A percentile compares a stretch with the other conserved stretches of the same genome.
Conservation (phyloP, 2,329 filamentous ascomycete genomes). For the Westerdykella ornata region DNA sequence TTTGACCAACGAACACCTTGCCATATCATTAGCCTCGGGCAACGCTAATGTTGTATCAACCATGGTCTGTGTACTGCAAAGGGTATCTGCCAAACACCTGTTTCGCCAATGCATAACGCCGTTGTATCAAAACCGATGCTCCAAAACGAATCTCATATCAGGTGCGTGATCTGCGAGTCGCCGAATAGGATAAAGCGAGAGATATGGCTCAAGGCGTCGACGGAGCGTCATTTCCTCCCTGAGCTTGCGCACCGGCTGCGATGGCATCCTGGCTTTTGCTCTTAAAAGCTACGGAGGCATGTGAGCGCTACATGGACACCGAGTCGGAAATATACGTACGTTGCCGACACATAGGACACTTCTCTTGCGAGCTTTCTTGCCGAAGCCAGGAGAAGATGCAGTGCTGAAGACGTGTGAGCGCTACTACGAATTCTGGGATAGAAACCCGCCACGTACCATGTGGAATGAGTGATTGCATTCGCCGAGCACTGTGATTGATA, state of each 20-base stretch:
- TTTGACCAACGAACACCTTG: too few species aligned
- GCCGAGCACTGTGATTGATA: conserved; percentile 41
- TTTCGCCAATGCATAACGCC: too few species aligned
- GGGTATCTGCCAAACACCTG: conserved; percentile 26
- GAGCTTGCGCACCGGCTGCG: conserved; percentile 4
- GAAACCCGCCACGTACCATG: conserved; percentile 55
- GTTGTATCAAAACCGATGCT: too few species aligned
- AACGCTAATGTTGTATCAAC: too few species aligned
- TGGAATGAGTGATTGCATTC: conserved; percentile 98
- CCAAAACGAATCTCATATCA: too few species aligned
- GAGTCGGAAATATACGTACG: conserved; percentile 50
- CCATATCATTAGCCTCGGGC: too few species aligned
- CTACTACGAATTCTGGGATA: too few species aligned
- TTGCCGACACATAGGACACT: conserved; percentile 97
- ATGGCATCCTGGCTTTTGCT: conserved; percentile 33
- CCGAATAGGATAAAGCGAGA: too few species aligned
- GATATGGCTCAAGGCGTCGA: too few species aligned
- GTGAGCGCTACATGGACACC: conserved; percentile 10
- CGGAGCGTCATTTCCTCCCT: too few species aligned
- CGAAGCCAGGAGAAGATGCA: conserved; percentile 96
- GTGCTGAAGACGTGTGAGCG: conserved; percentile 53
- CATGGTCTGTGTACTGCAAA: neutral
- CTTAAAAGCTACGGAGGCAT: conserved; percentile 29
- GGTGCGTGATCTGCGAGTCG: too few species aligned
- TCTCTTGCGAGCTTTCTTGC: conserved; percentile 84